phyloP scores from a whole-genome alignment of 1,139 yeast genomes.

The Protomyces inouyei region DNA sequence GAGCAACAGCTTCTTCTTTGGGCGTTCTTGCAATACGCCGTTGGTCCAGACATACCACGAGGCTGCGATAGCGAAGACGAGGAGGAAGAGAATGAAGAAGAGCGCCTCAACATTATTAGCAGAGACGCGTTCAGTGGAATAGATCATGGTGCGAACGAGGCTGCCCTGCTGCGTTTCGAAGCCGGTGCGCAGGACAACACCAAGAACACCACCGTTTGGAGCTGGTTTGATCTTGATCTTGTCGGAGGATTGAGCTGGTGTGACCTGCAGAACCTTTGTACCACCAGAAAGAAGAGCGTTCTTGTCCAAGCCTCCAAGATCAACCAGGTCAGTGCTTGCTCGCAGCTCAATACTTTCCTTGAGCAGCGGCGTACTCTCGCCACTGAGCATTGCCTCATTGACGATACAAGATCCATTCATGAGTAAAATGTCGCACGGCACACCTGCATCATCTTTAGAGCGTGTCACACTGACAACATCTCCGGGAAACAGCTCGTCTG shows the following conservation, averaged over 20 bases:
- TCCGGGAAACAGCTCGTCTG: conserved; percentile 81
- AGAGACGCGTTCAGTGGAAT: conserved; percentile 91
- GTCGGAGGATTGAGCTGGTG: conserved; percentile 54
- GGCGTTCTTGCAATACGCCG: conserved; percentile 92
- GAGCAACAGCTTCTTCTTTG: conserved; percentile 83
- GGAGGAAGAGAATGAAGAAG: conserved; percentile 80
- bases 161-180: conserved; percentile 98
- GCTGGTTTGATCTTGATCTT: conserved; percentile 45
- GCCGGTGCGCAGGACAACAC: conserved; percentile 87
- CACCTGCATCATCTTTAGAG: conserved; percentile 83
- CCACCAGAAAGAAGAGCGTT: conserved; percentile 93
- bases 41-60: conserved; percentile 98
- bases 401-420: conserved; percentile 87
- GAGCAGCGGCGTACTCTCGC: conserved; percentile 94
- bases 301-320: conserved; percentile 79
- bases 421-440: conserved; percentile 91
- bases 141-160: conserved; percentile 94
- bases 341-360: conserved; percentile 87
- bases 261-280: conserved; percentile 90
- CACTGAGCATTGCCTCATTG: conserved; percentile 96
- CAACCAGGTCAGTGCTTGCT: conserved; percentile 62
- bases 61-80: conserved; percentile 89
- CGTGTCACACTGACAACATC: conserved; percentile 79
- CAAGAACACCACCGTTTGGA: conserved; percentile 91
- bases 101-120: conserved; percentile 95